Conservation (phyloP, 305 asterid genomes). For the Solanum aculeatissimum region DNA sequence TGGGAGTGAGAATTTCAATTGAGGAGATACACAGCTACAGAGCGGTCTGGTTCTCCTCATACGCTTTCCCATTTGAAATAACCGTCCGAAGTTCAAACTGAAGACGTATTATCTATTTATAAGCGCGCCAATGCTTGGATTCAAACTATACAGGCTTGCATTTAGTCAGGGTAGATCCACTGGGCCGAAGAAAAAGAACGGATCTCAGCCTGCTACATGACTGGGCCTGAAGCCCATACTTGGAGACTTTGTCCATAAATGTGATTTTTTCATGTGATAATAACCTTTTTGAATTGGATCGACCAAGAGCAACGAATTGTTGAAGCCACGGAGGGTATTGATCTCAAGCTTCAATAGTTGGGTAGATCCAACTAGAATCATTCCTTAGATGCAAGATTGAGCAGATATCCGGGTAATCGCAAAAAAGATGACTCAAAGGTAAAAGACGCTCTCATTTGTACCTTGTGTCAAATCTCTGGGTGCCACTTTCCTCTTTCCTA, state of each 20-base stretch:
- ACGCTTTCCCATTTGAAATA: constrained; percentile 60
- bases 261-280: not conserved
- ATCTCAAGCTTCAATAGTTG: too few relatives aligned
- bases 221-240: not conserved
- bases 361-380: too few relatives aligned
- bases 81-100: not conserved
- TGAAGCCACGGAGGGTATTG: too few relatives aligned
- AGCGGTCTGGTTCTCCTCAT: constrained; percentile 57
- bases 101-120: constrained; percentile 23
- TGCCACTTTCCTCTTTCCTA: too few relatives aligned
- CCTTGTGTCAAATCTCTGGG: too few relatives aligned
- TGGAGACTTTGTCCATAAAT: not conserved
- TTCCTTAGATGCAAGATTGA: too few relatives aligned
- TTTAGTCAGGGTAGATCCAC: not conserved
- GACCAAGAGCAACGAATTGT: too few relatives aligned
- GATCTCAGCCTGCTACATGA: not conserved
- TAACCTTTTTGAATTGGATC: too few relatives aligned
- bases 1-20: constrained; percentile 31
- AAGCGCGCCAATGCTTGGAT: constrained; percentile 33
- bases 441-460: too few relatives aligned
- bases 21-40: constrained; percentile 82
- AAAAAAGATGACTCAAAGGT: too few relatives aligned
- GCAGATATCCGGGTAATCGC: too few relatives aligned
- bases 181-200: not conserved
- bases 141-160: constrained; percentile 6